Base-by-base conservation (phyloP, 805 yeast species). In the Myxozyma neglecta region DNA sequence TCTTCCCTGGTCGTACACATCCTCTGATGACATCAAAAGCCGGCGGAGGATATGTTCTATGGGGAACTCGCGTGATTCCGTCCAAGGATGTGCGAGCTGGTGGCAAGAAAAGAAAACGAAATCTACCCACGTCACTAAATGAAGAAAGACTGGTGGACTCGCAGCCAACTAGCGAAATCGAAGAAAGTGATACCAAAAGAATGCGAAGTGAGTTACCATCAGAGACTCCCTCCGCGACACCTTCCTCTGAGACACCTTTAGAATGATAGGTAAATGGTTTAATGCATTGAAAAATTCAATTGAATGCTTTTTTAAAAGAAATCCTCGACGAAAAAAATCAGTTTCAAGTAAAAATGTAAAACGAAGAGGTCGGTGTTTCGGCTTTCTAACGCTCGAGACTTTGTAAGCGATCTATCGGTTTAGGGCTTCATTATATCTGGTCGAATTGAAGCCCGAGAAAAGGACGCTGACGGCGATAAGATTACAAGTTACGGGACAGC, bases 11-110 rank as follows among this genome's bases (percentile, higher is more conserved):
- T 7, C 85, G 96, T 72, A 79, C 93, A 70, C 99, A 94, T 74
- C 99, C 99, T 0, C 72, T 86, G 63, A 94, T 94, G 99, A 89
- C 97, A 0, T 85, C 87, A 81, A 82, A 90, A 70, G 91, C 96
- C 6, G 92, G 88, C 60, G 98, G 97, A 39, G 99, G 99, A 0
- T 93, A 85, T 73, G 73, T 94, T 1, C 77, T 91, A 67, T 82
- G 85, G 78, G 96, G 93, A 2, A 83, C 89, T 14, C 80, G 89
- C 53, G 97, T 94, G 0, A 76, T 85, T 56, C 97, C 97, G 1
- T 75, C 79, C 8, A 32, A 44, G 9, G 56, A 52, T 16, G 66
- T 56, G 20, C 57, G 56, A 9, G 67, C 67, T 2, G 63, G 67
- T 8, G 65, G 65, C 13, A 53, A 46, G 45, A 56, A 47, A 53